Base-by-base conservation (phyloP, 768 basidiomycete genomes). In the Suillus spraguei region DNA sequence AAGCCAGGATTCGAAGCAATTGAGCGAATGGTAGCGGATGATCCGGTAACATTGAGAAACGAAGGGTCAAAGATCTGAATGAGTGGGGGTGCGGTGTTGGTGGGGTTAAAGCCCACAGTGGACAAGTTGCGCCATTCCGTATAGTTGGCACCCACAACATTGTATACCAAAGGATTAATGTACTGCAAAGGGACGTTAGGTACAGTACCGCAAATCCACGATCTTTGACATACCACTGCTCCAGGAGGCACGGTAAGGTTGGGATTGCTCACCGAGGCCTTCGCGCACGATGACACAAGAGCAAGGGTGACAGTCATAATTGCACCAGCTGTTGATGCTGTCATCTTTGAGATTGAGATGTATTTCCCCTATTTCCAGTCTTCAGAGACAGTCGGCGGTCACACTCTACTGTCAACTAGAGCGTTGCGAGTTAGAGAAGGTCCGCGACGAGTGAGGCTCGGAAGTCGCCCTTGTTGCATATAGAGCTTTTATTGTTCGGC, bases 1-100 rank as follows among this genome's bases (percentile, higher is more conserved):
- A 87, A 88, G 4, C 81, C 83, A 4, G 82, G 81, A 63, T 86
- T 85, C 9, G 83, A 81, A 0, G 86, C 85, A 54, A 94, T 83
- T 63, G 83, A 72, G 4, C 82, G 81, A 56, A 93, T 81, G 0
- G 82, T 82, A 7, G 91, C 85, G 32, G 77, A 75, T 5, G 73
- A 65, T 1, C 90, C 91, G 1, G 91, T 81, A 61, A 92, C 77
- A 8, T 72, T 62, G 50, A 88, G 75, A 74, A 93, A 92, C n/a
- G 74, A 73, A 4, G 74, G 71, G 67, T 86, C 79, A 69, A 82
- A 83, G 33, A 82, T 71, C 66, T 86, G 84, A 74, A 92, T 88
- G 68, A 88, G 84, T 0, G 87, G 85, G 16, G 83, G 77, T n/a
- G 73, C 72, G 42, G 81, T 80, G 68, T 83, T 82, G 20, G 86